Percentiles rank a stretch among this genome's conserved stretches.
phyloP scores from a whole-genome alignment of 2,329 filamentous ascomycete species.

The Periconia sp. region DNA sequence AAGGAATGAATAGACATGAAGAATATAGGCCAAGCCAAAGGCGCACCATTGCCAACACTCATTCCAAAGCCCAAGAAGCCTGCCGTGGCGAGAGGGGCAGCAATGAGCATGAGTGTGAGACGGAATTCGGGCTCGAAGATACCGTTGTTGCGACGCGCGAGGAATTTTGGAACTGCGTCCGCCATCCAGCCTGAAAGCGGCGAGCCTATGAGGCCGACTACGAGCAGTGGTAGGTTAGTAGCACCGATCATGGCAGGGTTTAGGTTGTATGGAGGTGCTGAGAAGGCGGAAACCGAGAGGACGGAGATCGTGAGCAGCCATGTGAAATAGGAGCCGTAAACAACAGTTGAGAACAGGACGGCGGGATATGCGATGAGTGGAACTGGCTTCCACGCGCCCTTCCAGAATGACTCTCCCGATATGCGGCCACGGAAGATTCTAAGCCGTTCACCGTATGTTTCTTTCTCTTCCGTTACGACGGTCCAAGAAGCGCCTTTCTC shows the following conservation, averaged over 20 bases:
- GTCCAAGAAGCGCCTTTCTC: slow-evolving; percentile 27
- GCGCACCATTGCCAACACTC: slow-evolving; percentile 31
- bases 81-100: slow-evolving; percentile 35
- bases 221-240: slow-evolving; percentile 72
- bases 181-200: slow-evolving; percentile 70
- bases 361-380: slow-evolving; percentile 82
- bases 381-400: slow-evolving; percentile 58
- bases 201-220: slow-evolving; percentile 78
- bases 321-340: slow-evolving; percentile 86
- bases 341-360: slow-evolving; percentile 77
- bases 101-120: slow-evolving; percentile 36
- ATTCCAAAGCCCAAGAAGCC: slow-evolving; percentile 48
- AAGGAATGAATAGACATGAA: slow-evolving; percentile 43
- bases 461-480: slow-evolving; percentile 18
- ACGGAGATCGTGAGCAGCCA: slow-evolving; percentile 92
- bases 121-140: slow-evolving; percentile 93
- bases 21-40: slow-evolving; percentile 30
- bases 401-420: slow-evolving; percentile 35
- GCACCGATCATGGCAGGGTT: slow-evolving; percentile 81
- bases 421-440: slow-evolving; percentile 33
- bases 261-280: slow-evolving; percentile 79
- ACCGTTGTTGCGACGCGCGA: slow-evolving; percentile 77
- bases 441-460: slow-evolving; percentile 26
- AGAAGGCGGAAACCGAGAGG: slow-evolving; percentile 82
- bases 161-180: slow-evolving; percentile 69